A percentile compares a stretch with the other conserved stretches of the same genome.
Conservation (phyloP, 805 yeast genomes). For the Torulaspora gathmanii region DNA sequence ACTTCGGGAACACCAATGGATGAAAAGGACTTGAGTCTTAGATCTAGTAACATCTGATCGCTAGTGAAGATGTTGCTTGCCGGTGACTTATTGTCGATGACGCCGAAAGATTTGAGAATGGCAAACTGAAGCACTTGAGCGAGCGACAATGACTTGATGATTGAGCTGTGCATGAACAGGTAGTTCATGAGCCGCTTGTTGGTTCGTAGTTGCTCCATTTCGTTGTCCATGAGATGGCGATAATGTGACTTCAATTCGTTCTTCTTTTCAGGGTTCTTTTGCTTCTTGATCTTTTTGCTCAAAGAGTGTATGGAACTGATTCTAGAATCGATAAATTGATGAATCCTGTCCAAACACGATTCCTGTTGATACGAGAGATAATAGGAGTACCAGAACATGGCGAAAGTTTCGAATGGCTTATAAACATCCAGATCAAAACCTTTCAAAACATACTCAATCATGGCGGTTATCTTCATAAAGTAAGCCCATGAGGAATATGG, state of each 20-base stretch:
- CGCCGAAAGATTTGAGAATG: conserved; percentile 23
- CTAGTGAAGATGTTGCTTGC: conserved; percentile 27
- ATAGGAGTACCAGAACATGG: conserved; percentile 64
- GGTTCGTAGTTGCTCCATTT: conserved; percentile 37
- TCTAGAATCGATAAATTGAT: conserved; percentile 33
- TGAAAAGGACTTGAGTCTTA: conserved; percentile 75
- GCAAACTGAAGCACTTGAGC: conserved; percentile 36
- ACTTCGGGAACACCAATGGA: conserved; percentile 72
- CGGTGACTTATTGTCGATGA: conserved; percentile 27
- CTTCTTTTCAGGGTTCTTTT: conserved; percentile 49
- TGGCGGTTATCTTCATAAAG: conserved; percentile 57
- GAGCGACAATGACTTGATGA: conserved; percentile 31
- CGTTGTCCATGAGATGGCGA: conserved; percentile 30
- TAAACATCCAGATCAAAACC: conserved; percentile 76
- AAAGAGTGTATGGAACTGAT: conserved; percentile 35
- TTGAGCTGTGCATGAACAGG: conserved; percentile 22
- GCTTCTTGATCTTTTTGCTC: conserved; percentile 42
- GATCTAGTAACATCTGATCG: conserved; percentile 39
- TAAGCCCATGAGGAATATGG: conserved; percentile 71
- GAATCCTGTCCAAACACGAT: conserved; percentile 38
- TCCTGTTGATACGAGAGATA: conserved; percentile 48
- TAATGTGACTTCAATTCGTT: conserved; percentile 38
- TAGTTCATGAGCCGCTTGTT: conserved; percentile 28
- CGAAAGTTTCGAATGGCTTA: conserved; percentile 60
- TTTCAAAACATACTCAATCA: conserved; percentile 66